Evolutionary conservation across 768 basidiomycete genomes (phyloP), one percentile per base, ranked within the genome.

Genomic region (Xerocomellus intermedius): DNA sequence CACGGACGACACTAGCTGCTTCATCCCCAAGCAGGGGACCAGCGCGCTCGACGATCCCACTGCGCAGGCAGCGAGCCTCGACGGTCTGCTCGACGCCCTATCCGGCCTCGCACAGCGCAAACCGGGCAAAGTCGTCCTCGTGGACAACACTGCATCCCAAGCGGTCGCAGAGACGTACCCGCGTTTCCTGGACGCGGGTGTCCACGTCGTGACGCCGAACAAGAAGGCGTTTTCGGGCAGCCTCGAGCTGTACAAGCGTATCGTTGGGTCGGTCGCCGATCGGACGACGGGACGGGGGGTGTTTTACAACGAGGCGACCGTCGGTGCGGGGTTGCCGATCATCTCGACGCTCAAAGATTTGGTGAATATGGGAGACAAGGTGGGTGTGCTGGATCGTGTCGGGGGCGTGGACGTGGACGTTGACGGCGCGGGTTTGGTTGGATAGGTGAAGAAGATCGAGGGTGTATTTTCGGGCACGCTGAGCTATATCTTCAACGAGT

Each of bases 401-500:
- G 2, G 17, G 22, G 1, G 41, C 2, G 30, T 5, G 26, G 10
- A 28, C 13, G 24, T 38, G 30, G 44, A 38, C 5, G n/a, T 54
- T 33, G 53, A 54, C 24, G 17, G 26, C 0, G 14, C 24, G 10
- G n/a, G 26, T 48, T 32, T 22, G 45, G 19, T 42, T 44, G 42
- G 44, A 24, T 56, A 91, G 87, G 77, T 96, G 58, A 75, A 79
- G 64, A 96, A 92, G 78, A 91, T 98, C 60, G 97, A 99, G 72
- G 97, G 97, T 37, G 97, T 98, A 21, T 92, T 99, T 72, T 94
- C 91, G 5, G 97, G 97, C 9, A 99, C 97, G 3, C 84, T 99
- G 80, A 93, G 89, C 69, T 99, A 98, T 76, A 98, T 99, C 75
- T 99, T 99, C 81, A 98, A 98, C 75, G 86, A 94, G 92, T 94